Conservation (phyloP, 495 filamentous ascomycete species). For the Daldinia vernicosa region DNA sequence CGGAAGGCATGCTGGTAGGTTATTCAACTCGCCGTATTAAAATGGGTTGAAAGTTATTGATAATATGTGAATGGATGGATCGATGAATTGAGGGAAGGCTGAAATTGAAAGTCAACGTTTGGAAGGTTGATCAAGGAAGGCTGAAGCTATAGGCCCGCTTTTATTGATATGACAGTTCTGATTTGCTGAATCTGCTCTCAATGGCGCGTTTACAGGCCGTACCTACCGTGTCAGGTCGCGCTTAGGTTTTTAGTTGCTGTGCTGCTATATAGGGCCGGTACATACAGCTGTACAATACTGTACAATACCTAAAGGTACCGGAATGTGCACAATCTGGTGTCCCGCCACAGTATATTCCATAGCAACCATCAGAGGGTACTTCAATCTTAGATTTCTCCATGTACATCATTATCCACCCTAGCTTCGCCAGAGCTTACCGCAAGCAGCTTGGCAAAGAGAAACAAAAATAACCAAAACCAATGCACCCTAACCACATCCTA, state of each 20-base stretch:
- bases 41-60: not conserved
- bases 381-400: not conserved
- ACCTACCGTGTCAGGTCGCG: constrained; percentile 29
- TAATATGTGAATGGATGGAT: not conserved
- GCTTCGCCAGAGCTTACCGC: constrained; percentile 15
- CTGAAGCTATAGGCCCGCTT: constrained; percentile 26
- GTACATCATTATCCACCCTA: constrained; percentile 5
- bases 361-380: not conserved
- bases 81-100: constrained; percentile 8
- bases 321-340: constrained; percentile 6
- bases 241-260: constrained; percentile 7
- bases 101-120: not conserved
- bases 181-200: constrained; percentile 19
- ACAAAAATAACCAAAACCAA: not conserved
- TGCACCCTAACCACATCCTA: no score
- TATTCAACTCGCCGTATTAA: not conserved
- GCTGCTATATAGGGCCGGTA: not conserved
- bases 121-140: constrained; percentile 28
- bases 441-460: constrained; percentile 26
- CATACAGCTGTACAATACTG: constrained; percentile 9
- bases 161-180: constrained; percentile 2
- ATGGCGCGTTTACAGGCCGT: constrained; percentile 18
- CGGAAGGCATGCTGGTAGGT: constrained; percentile 22
- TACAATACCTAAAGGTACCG: constrained; percentile 3
- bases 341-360: constrained; percentile 6